A percentile compares a stretch with the other conserved stretches of the same genome.
Evolutionary conservation across 2,329 filamentous ascomycete species (phyloP).

Genomic region (Fusarium decemcellulare): DNA sequence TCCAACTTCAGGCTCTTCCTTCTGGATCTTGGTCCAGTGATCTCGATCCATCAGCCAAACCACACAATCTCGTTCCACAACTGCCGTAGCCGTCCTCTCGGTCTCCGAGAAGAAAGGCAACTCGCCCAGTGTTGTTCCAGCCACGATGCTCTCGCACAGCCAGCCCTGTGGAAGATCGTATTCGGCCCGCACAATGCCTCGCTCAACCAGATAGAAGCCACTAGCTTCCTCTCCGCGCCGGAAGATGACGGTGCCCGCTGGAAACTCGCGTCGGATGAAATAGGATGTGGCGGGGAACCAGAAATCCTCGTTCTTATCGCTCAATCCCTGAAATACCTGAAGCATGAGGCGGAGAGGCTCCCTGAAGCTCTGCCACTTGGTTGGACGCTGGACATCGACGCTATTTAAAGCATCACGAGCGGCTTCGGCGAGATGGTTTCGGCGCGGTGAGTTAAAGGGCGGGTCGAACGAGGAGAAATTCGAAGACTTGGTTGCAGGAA

Average conservation of each 20-base stretch:
- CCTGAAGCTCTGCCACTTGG: constrained; percentile 87
- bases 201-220: constrained; percentile 92
- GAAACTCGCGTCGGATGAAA: constrained; percentile 79
- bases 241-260: constrained; percentile 82
- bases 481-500: constrained; percentile 57
- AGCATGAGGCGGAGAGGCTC: constrained; percentile 93
- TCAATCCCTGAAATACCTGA: constrained; percentile 94
- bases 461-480: constrained; percentile 53
- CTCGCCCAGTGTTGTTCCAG: constrained; percentile 95
- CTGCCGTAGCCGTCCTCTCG: constrained; percentile 86
- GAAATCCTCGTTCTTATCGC: constrained; percentile 90
- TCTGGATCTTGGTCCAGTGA: constrained; percentile 81
- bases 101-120: constrained; percentile 97
- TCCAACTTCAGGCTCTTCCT: constrained; percentile 81
- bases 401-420: constrained; percentile 83
- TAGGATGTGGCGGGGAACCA: constrained; percentile 88
- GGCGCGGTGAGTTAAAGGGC: constrained; percentile 83
- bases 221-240: constrained; percentile 81
- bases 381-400: constrained; percentile 69
- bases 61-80: constrained; percentile 85
- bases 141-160: constrained; percentile 92
- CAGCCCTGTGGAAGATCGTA: constrained; percentile 92
- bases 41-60: constrained; percentile 84
- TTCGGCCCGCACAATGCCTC: constrained; percentile 89
- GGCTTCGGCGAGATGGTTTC: constrained; percentile 81